A percentile compares a stretch with the other conserved stretches of the same genome.
Conservation (phyloP, 2,329 filamentous ascomycete genomes). For the Cercospora zeina region DNA sequence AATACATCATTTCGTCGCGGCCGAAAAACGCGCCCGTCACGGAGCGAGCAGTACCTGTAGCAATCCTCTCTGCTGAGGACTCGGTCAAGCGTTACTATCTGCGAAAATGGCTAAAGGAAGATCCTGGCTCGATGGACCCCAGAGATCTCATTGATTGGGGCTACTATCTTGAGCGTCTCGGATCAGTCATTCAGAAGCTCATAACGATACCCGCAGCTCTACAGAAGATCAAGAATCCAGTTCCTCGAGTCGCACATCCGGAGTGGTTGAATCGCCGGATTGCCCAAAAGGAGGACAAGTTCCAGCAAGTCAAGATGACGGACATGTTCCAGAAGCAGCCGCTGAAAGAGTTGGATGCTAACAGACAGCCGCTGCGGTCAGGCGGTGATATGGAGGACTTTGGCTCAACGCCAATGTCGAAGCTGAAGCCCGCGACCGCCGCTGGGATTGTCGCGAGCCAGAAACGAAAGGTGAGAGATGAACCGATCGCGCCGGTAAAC, state of each 20-base stretch:
- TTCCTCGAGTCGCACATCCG: conserved; percentile 88
- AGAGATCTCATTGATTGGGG: conserved; percentile 90
- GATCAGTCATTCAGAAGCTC: conserved; percentile 96
- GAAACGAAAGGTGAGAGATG: conserved; percentile 52
- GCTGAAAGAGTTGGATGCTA: conserved; percentile 70
- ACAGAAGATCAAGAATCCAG: conserved; percentile 91
- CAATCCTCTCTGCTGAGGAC: conserved; percentile 94
- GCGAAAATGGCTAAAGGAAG: conserved; percentile 93
- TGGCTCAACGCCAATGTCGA: conserved; percentile 39
- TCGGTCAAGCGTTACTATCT: conserved; percentile 84
- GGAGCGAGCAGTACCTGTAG: conserved; percentile 88
- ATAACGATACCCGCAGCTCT: conserved; percentile 97
- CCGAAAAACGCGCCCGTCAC: conserved; percentile 90
- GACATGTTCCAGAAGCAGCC: conserved; percentile 79
- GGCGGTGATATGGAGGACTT: conserved; percentile 58
- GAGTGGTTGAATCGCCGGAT: conserved; percentile 96
- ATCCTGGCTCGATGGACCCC: conserved; percentile 86
- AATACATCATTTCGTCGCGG: conserved; percentile 92
- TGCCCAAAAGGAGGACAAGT: conserved; percentile 90
- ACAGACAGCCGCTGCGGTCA: conserved; percentile 57
- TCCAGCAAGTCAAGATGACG: conserved; percentile 99
- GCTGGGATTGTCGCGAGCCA: conserved; percentile 42
- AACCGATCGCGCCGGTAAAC: conserved; percentile 57
- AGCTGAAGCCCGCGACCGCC: conserved; percentile 50
- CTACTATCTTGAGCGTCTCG: conserved; percentile 93